phyloP scores from a whole-genome alignment of 441 rosid species.

The Pelargonium citronellum region DNA sequence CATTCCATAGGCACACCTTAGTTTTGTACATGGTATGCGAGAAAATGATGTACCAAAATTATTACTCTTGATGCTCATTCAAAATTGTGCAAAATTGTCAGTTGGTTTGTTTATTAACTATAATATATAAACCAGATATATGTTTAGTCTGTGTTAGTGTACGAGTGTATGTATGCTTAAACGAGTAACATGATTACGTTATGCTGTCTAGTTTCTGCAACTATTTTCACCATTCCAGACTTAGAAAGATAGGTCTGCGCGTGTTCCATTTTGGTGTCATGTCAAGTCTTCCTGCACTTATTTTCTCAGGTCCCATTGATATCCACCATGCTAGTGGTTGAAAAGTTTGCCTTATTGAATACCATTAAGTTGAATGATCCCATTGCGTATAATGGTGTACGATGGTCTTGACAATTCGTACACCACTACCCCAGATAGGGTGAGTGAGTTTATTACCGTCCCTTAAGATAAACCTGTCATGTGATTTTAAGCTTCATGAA shows the following conservation, averaged over 20 bases:
- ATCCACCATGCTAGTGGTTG: constrained; percentile 6
- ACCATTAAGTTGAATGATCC: constrained; percentile 6
- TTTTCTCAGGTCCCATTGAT: background rate
- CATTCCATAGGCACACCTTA: background rate
- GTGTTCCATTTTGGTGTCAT: background rate
- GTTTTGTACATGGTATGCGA: constrained; percentile 3
- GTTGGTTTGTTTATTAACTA: background rate
- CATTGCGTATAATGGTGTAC: background rate
- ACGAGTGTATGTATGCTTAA: background rate
- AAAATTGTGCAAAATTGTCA: background rate
- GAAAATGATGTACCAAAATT: background rate
- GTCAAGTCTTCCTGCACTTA: constrained; percentile 1
- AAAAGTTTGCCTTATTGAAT: constrained; percentile 4
- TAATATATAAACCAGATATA: background rate
- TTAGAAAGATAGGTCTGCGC: background rate
- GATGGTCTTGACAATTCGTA: background rate
- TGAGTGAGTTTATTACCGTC: background rate
- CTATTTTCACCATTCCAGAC: background rate
- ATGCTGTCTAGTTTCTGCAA: background rate
- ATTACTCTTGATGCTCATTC: background rate
- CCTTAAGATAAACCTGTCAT: background rate
- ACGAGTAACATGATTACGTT: background rate
- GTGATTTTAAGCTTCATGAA: background rate
- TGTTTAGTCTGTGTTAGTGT: background rate
- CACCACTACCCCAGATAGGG: background rate